A percentile compares a stretch with the other conserved stretches of the same genome.
Conservation (phyloP, 257 asterid genomes). For the Fraxinus quadrangulata region DNA sequence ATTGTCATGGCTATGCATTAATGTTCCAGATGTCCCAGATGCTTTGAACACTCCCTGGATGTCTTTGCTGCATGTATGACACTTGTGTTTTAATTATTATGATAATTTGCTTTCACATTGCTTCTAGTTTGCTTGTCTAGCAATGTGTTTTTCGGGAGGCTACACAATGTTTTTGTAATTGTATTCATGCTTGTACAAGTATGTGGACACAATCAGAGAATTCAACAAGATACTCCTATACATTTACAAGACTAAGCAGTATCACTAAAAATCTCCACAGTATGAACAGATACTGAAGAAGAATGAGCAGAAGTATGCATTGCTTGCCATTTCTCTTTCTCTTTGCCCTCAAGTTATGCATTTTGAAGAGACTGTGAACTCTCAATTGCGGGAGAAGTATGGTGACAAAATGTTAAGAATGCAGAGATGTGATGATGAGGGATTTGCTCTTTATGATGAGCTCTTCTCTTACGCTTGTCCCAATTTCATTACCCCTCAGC, state of each 20-base stretch:
- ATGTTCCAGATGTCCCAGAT: neutral
- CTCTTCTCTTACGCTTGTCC: slow-evolving; percentile 99
- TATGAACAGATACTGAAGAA: slow-evolving; percentile 95
- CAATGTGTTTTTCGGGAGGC: neutral
- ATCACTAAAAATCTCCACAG: slow-evolving; percentile 92
- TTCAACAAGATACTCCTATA: slow-evolving; percentile 83
- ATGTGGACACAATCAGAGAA: slow-evolving; percentile 80
- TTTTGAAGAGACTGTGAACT: slow-evolving; percentile 82
- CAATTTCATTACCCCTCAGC: slow-evolving; percentile 96
- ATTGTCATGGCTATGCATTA: neutral
- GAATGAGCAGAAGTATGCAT: slow-evolving; percentile 99
- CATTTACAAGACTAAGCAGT: slow-evolving; percentile 86
- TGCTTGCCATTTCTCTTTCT: slow-evolving; percentile 80
- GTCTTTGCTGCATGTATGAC: neutral
- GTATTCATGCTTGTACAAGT: slow-evolving; percentile 43
- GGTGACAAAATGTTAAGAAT: slow-evolving; percentile 92
- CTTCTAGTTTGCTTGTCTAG: neutral
- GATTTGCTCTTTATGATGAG: slow-evolving; percentile 82
- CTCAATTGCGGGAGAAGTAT: slow-evolving; percentile 82
- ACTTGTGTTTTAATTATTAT: neutral
- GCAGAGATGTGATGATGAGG: slow-evolving; percentile 88
- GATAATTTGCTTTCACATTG: neutral
- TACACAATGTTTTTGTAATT: slow-evolving; percentile 12
- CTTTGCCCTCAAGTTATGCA: slow-evolving; percentile 89
- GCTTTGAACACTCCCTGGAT: neutral